Percentiles rank a stretch among this genome's conserved stretches.
These are phyloP conservation scores for Aspergillus cristatus DNA, from an alignment of 495 filamentous ascomycete species.

Conservation along the genomic window DNA sequence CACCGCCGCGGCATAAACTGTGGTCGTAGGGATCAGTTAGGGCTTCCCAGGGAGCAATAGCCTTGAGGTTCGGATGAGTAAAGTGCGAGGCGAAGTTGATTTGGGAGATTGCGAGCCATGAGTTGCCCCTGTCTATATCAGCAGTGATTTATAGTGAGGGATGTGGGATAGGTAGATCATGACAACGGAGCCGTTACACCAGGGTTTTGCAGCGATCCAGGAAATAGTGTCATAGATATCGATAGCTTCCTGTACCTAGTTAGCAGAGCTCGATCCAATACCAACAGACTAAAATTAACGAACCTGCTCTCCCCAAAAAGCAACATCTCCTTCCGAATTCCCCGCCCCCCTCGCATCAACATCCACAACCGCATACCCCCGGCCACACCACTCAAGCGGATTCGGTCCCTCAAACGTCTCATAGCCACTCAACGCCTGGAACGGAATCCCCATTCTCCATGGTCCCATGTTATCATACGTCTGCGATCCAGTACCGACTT, in stretches of 20 bases:
- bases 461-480: constrained; percentile 10
- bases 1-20: constrained; percentile 8
- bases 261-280: too few relatives aligned
- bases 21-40: constrained; percentile 26
- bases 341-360: constrained; percentile 26
- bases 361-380: constrained; percentile 35
- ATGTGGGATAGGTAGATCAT: constrained; percentile 3
- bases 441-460: constrained; percentile 10
- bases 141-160: neutral
- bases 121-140: constrained; percentile 9
- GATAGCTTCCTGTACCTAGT: constrained; percentile 5
- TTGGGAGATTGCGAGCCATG: constrained; percentile 25
- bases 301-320: constrained; percentile 11
- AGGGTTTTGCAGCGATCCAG: constrained; percentile 7
- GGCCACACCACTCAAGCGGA: constrained; percentile 26
- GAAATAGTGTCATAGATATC: constrained; percentile 14
- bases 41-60: constrained; percentile 34
- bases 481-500: constrained; percentile 11
- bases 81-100: constrained; percentile 22
- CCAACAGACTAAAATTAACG: neutral
- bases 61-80: constrained; percentile 24
- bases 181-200: constrained; percentile 16
- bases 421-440: constrained; percentile 7
- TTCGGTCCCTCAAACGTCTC: constrained; percentile 36
- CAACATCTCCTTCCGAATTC: constrained; percentile 23